Conservation (phyloP, 306 rosid species). For the Pachyrhizus erosus region DNA sequence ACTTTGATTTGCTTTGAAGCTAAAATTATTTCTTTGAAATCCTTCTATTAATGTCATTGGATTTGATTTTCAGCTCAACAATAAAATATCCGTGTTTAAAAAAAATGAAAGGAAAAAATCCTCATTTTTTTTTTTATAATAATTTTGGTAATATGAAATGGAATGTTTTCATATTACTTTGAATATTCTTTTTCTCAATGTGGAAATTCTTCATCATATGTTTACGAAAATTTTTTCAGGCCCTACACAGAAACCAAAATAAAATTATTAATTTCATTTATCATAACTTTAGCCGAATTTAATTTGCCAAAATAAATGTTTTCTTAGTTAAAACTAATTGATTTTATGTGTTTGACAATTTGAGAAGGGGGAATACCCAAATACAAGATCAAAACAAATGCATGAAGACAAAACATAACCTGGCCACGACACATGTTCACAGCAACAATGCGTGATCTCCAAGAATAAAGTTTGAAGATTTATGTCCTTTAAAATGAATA, state of each 20-base stretch:
- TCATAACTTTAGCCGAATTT: constrained; percentile 15
- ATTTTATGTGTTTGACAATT: not conserved
- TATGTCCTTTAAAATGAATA: not conserved
- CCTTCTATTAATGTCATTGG: not conserved
- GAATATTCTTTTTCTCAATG: not conserved
- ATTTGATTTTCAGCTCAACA: not conserved
- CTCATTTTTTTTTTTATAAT: not conserved
- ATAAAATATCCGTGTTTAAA: not conserved
- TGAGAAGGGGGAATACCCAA: constrained; percentile 31
- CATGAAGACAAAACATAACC: constrained; percentile 40
- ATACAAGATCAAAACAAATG: constrained; percentile 39
- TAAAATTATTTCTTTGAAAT: not conserved
- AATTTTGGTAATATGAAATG: not conserved
- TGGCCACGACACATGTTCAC: constrained; percentile 43
- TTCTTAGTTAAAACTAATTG: not conserved
- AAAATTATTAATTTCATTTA: not conserved
- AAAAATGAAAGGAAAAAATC: not conserved
- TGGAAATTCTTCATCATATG: not conserved
- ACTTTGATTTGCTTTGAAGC: not conserved
- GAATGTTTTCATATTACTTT: not conserved
- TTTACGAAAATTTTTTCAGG: not conserved
- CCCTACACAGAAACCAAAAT: not conserved
- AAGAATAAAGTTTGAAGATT: not conserved
- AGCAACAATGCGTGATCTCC: constrained; percentile 36
- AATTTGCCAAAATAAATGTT: not conserved